phyloP scores from a whole-genome alignment of 495 filamentous ascomycete genomes.

The Lepraria neglecta region DNA sequence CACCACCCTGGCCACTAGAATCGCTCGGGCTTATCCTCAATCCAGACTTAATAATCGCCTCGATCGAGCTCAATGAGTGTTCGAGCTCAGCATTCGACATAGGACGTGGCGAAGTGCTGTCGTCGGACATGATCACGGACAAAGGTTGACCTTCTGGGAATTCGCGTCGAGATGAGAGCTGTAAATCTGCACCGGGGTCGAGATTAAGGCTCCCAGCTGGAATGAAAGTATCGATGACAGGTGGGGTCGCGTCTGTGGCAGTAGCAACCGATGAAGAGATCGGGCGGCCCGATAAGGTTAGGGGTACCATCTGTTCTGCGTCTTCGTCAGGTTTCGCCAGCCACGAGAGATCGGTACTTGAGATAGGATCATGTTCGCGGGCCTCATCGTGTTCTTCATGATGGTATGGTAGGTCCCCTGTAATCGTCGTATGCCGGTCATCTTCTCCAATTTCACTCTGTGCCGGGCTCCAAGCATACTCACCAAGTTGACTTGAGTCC shows the following conservation, averaged over 20 bases:
- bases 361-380: neutral
- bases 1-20: slow-evolving; percentile 4
- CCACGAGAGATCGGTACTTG: slow-evolving; percentile 3
- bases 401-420: no score
- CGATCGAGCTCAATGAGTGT: slow-evolving; percentile 13
- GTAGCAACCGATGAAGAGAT: neutral
- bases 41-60: slow-evolving; percentile 5
- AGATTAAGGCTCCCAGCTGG: slow-evolving; percentile 4
- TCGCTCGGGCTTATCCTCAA: neutral
- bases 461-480: slow-evolving; percentile 12
- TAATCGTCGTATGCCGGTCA: neutral
- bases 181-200: neutral
- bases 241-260: neutral
- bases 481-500: neutral
- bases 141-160: slow-evolving; percentile 4
- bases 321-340: neutral
- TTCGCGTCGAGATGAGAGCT: neutral
- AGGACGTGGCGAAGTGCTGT: slow-evolving; percentile 16
- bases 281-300: neutral
- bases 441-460: slow-evolving; percentile 8
- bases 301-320: neutral
- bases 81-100: slow-evolving; percentile 21
- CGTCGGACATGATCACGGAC: slow-evolving; percentile 19
- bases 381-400: no score
- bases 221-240: neutral